Base-by-base conservation (phyloP, 495 filamentous ascomycete species). In the Aspergillus cristatus region DNA sequence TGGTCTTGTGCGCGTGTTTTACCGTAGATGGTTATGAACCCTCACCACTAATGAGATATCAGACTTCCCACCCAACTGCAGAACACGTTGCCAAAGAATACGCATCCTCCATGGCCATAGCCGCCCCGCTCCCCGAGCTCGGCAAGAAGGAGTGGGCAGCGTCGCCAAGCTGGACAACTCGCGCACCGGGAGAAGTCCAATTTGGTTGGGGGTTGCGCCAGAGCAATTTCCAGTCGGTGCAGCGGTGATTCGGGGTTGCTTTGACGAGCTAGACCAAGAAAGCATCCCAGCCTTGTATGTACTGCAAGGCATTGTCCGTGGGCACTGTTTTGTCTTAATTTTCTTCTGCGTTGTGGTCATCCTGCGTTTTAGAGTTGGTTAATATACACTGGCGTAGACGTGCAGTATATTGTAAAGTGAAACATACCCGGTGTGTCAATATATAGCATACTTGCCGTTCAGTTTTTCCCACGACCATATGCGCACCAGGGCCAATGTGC, bases 141-240 rank as follows among this genome's bases (percentile, higher is more conserved):
- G 81, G 81, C 6, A 84, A 58, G 51, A 84, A 83, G 0, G 82
- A 72, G 53, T 87, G 83, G 0, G 82, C 82, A 8, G 78, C 65
- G 50, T 86, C 82, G 15, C 82, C 82, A 15, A 86, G 71, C 12
- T 81, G 61, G 31, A 67, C 64, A 17, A 78, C 76, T 7, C 74
- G 63, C 3, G 69, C 66, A 10, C 62, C 60, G 3, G 70, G 60
- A 1, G 72, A 80, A 15, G 77, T 65, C 67, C 79, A 86, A 0
- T 63, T 74, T 2, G 75, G 75, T 7, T 81, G 56, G 0, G 78
- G 76, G 31, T 84, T 76, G 35, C 80, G 68, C 57, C 77, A 81
- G 39, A 38, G 35, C 24, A 26, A 11, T 11, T 11, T 26, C 24
- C 24, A 26, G 24, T 26, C 24, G 24, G 24, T 26, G 24, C 24